Evolutionary conservation across 768 basidiomycete species (phyloP).

Genomic region (Trametes coccinea): DNA sequence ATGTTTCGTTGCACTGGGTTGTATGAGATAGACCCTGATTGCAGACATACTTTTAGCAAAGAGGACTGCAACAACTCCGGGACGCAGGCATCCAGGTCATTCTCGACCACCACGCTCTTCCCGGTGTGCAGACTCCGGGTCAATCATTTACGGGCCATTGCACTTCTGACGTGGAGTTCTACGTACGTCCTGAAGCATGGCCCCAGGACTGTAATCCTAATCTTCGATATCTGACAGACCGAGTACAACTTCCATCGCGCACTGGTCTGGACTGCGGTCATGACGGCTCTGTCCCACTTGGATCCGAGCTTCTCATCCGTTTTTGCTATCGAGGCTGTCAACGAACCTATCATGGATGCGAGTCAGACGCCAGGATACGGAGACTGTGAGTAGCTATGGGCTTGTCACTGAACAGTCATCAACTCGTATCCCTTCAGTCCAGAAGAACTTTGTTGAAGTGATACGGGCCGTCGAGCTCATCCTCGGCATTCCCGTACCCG

Average conservation of each 20-base stretch:
- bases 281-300: constrained; percentile 70
- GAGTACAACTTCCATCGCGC: constrained; percentile 74
- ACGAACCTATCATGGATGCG: constrained; percentile 79
- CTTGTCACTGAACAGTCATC: background rate
- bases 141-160: constrained; percentile 76
- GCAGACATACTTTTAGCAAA: constrained; percentile 42
- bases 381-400: constrained; percentile 48
- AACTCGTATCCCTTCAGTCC: constrained; percentile 46
- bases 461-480: constrained; percentile 63
- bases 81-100: constrained; percentile 66
- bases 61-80: constrained; percentile 60
- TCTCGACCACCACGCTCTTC: constrained; percentile 69
- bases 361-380: constrained; percentile 66
- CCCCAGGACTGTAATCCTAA: too few relatives aligned
- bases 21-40: too few relatives aligned
- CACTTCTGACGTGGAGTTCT: constrained; percentile 69
- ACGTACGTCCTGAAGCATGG: constrained; percentile 43
- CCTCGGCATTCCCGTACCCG: constrained; percentile 52
- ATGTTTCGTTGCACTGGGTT: too few relatives aligned
- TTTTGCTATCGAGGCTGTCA: constrained; percentile 72
- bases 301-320: constrained; percentile 66
- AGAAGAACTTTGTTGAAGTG: constrained; percentile 67
- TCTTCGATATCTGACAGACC: constrained; percentile 43
- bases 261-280: constrained; percentile 78
- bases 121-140: constrained; percentile 61